phyloP scores from a whole-genome alignment of 108 stramenopile species.

The Nitzschia palea region DNA sequence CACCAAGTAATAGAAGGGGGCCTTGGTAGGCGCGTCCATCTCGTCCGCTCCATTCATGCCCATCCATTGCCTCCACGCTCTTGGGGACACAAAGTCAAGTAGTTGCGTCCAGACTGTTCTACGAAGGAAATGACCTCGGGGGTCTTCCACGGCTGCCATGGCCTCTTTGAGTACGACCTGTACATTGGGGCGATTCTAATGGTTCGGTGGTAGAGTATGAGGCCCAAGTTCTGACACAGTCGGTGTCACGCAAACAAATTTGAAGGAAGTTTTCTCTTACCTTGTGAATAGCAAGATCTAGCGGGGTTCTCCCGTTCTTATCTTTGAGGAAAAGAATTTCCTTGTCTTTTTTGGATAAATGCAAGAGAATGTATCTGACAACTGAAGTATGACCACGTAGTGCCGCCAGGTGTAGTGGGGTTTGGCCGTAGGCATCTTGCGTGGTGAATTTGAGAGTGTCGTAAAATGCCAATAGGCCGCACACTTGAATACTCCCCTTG shows the following conservation, averaged over 20 bases:
- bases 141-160: conserved; percentile 41
- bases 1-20: conserved; percentile 77
- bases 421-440: conserved; percentile 91
- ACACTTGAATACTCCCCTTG: conserved; percentile 88
- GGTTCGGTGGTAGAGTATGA: no score
- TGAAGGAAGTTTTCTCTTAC: not conserved
- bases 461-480: conserved; percentile 83
- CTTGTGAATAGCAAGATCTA: conserved; percentile 81
- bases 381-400: conserved; percentile 87
- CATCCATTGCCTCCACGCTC: conserved; percentile 75
- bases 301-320: conserved; percentile 75
- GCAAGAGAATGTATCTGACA: conserved; percentile 68
- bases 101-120: conserved; percentile 22
- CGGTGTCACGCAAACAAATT: not conserved
- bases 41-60: conserved; percentile 59
- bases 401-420: conserved; percentile 90
- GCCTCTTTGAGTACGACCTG: conserved; percentile 60
- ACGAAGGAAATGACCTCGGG: conserved; percentile 30
- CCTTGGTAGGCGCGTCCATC: conserved; percentile 59
- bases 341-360: conserved; percentile 6
- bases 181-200: conserved; percentile 53
- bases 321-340: conserved; percentile 48
- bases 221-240: no score
- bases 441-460: conserved; percentile 25
- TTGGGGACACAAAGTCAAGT: conserved; percentile 42